A percentile compares a stretch with the other conserved stretches of the same genome.
phyloP scores from a whole-genome alignment of 2,329 filamentous ascomycete genomes.

The Phaeosphaeriaceae sp. region DNA sequence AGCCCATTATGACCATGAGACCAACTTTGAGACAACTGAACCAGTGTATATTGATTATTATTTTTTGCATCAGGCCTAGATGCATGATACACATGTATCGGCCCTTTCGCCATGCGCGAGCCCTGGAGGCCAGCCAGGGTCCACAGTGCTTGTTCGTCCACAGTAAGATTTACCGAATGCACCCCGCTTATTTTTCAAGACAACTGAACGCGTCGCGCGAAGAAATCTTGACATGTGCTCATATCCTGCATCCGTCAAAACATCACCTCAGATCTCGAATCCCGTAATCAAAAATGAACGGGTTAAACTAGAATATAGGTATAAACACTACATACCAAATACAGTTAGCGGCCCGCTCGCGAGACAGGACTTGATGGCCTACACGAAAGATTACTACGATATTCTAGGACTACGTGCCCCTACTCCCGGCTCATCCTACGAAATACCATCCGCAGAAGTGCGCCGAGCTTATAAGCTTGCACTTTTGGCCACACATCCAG shows the following conservation, averaged over 20 bases:
- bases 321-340: not conserved
- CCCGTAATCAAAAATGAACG: not conserved
- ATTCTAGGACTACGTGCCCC: slow-evolving; percentile 30
- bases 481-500: slow-evolving; percentile 64
- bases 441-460: slow-evolving; percentile 9
- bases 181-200: slow-evolving; percentile 18
- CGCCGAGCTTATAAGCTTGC: slow-evolving; percentile 61
- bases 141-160: slow-evolving; percentile 14
- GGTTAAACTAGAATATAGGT: not conserved
- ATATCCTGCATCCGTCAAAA: not conserved
- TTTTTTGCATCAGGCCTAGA: no score
- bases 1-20: not conserved
- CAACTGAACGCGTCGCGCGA: slow-evolving; percentile 4
- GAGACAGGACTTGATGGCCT: slow-evolving; percentile 19
- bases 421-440: slow-evolving; percentile 3
- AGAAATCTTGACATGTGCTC: not conserved
- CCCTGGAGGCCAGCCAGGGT: not conserved
- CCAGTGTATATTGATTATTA: no score
- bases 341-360: not conserved
- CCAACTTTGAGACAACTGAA: no score
- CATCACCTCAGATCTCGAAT: not conserved
- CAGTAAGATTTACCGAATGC: slow-evolving; percentile 1
- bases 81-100: slow-evolving; percentile 8
- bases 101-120: slow-evolving; percentile 10
- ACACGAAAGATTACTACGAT: slow-evolving; percentile 40